phyloP scores from a whole-genome alignment of 2,329 filamentous ascomycete species.

The Beauveria brongniartii region DNA sequence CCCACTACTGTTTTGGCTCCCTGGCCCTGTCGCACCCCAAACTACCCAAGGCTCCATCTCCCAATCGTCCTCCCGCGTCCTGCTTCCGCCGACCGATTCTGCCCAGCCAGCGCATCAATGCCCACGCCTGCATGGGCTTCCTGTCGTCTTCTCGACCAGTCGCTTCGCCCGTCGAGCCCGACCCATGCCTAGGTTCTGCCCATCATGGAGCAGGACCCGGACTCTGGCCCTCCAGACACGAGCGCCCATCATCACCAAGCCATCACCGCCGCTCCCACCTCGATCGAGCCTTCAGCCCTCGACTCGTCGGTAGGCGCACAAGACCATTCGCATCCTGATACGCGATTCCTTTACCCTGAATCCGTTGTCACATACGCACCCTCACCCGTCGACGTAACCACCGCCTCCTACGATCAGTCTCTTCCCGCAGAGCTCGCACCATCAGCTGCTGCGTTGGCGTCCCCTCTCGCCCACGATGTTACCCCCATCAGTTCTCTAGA shows the following conservation, averaged over 20 bases:
- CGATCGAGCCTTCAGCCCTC: not conserved
- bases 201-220: slow-evolving; percentile 38
- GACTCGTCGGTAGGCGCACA: not conserved
- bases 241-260: slow-evolving; percentile 16
- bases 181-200: slow-evolving; percentile 32
- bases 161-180: slow-evolving; percentile 33
- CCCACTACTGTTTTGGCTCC: not conserved
- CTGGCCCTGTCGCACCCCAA: slow-evolving; percentile 8
- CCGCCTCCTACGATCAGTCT: slow-evolving; percentile 9
- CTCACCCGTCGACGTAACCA: slow-evolving; percentile 17
- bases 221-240: slow-evolving; percentile 12
- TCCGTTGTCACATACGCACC: slow-evolving; percentile 20
- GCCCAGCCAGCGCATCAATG: slow-evolving; percentile 12
- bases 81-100: slow-evolving; percentile 3
- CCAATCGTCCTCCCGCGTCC: slow-evolving; percentile 10
- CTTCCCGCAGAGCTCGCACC: slow-evolving; percentile 8
- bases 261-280: slow-evolving; percentile 14
- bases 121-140: slow-evolving; percentile 32
- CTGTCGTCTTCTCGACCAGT: slow-evolving; percentile 30
- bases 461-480: slow-evolving; percentile 26
- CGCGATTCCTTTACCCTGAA: not conserved
- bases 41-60: slow-evolving; percentile 8
- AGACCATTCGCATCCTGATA: slow-evolving; percentile 7
- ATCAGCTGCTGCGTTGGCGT: slow-evolving; percentile 7
- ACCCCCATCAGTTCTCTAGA: slow-evolving; percentile 35